phyloP scores from a whole-genome alignment of 331 rosid species.

The Cydonia oblonga region DNA sequence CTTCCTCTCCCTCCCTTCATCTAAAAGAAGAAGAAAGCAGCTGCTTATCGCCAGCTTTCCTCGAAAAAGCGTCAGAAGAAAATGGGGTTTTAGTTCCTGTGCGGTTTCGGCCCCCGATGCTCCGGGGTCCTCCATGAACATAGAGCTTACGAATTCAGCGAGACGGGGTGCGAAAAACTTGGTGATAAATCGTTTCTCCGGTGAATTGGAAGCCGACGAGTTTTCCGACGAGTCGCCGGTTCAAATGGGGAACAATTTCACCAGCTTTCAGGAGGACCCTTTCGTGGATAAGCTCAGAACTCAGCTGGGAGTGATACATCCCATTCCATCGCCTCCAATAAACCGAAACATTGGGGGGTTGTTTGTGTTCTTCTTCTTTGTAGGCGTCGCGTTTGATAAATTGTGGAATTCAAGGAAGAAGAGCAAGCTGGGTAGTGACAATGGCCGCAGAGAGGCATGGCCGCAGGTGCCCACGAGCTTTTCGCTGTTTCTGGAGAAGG shows the following conservation, averaged over 20 bases:
- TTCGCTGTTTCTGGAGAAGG: constrained; percentile 78
- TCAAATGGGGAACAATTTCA: constrained; percentile 51
- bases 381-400: constrained; percentile 79
- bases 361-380: constrained; percentile 86
- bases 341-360: constrained; percentile 63
- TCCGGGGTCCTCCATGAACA: constrained; percentile 18
- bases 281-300: constrained; percentile 85
- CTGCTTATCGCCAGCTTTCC: constrained; percentile 14
- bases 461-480: constrained; percentile 99
- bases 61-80: constrained; percentile 25
- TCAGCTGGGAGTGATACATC: constrained; percentile 86
- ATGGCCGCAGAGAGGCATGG: constrained; percentile 56
- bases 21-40: constrained; percentile 31
- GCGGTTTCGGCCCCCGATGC: constrained; percentile 36
- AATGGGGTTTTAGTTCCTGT: constrained; percentile 22
- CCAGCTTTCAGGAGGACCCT: constrained; percentile 72
- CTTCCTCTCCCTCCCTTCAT: constrained; percentile 7
- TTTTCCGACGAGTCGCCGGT: constrained; percentile 28
- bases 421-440: constrained; percentile 24
- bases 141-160: constrained; percentile 28
- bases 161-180: constrained; percentile 32
- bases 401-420: constrained; percentile 67
- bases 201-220: constrained; percentile 34
- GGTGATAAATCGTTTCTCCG: constrained; percentile 37
- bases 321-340: constrained; percentile 85